Evolutionary conservation across 805 yeast species (phyloP), one percentile per base, ranked within the genome.

Genomic region (Lipomyces lipofer): DNA sequence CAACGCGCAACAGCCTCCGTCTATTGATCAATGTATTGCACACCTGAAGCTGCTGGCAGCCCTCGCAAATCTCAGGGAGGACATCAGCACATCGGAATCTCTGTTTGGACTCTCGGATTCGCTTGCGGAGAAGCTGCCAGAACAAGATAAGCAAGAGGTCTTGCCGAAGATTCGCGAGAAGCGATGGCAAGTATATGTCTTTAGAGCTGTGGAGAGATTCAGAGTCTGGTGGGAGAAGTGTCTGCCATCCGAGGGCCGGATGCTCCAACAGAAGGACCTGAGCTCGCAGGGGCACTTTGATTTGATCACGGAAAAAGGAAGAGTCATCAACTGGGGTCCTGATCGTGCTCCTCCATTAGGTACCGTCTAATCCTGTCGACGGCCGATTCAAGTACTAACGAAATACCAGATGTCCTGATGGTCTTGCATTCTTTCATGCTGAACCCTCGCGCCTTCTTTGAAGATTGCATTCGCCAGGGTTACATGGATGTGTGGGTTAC

Each of bases 351-450:
- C 40, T 36, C 40, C 40, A 17, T 15, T 36, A 36, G 40, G 40
- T 36, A 36, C 25, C 36, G 17, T 33, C 38, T 15, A 12, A 33
- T 33, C 38, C 38, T 10, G 2, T 33, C 7, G 10, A 33, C 25
- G 40, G 5, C 27, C n/a, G 19, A 7, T 36, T 36, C 25, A 9
- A 36, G n/a, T 36, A 19, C 3, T 36, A 36, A 36, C 40, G 24
- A 19, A 8, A 19, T 36, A 2, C n/a, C 40, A 36, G 64, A 60
- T 42, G 58, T 60, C 10, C 56, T 60, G 27, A 60, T 60, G 64
- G 58, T 60, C 15, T 60, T 60, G 59, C 64, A 60, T 47, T 43
- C 64, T 3, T 59, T 47, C 39, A 48, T 59, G 51, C 51, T 60
- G 43, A 55, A 59, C 45, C 64, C 64, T n/a, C 49, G 47, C 12